These are phyloP conservation scores for Zelonia costaricensis DNA, from an alignment of 208 protist species.

Conservation along the genomic window DNA sequence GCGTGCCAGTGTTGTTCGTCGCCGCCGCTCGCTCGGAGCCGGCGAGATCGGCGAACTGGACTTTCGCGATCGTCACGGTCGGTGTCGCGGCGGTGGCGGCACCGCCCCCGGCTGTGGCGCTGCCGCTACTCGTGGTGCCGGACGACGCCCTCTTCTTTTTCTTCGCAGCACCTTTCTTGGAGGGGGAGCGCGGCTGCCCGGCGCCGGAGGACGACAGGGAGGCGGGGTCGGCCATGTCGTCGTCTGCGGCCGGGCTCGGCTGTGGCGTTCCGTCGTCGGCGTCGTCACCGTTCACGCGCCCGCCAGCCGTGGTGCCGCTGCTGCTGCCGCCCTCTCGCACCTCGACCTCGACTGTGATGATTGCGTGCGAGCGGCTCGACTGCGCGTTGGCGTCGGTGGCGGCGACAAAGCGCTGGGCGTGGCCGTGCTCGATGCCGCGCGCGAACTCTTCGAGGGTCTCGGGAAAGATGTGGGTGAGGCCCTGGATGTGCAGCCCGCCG, in stretches of 20 bases:
- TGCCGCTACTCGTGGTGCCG: too few relatives aligned
- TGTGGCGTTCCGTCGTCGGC: constrained; percentile 5
- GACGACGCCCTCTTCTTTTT: neutral
- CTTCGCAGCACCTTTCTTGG: neutral
- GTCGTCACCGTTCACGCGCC: neutral
- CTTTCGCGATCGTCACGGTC: constrained; percentile 63
- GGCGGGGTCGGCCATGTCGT: too few relatives aligned
- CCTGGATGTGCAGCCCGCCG: constrained; percentile 52
- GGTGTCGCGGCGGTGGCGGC: neutral
- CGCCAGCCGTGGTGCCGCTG: neutral
- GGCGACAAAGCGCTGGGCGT: constrained; percentile 70
- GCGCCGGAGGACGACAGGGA: too few relatives aligned
- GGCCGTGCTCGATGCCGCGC: constrained; percentile 59
- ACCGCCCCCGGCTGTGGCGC: too few relatives aligned
- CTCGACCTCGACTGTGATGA: constrained; percentile 86
- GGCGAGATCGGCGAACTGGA: constrained; percentile 88
- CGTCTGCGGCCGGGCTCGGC: too few relatives aligned
- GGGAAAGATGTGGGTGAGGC: constrained; percentile 67
- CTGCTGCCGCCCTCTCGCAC: constrained; percentile 28
- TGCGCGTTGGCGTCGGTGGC: constrained; percentile 79
- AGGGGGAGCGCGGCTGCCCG: too few relatives aligned
- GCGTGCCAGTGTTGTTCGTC: constrained; percentile 78
- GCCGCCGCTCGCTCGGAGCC: constrained; percentile 87
- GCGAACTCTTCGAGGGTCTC: constrained; percentile 64
- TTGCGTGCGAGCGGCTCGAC: constrained; percentile 89